Evolutionary conservation across 1,139 yeast genomes (phyloP).

Genomic region (Diutina scorzettiae): DNA sequence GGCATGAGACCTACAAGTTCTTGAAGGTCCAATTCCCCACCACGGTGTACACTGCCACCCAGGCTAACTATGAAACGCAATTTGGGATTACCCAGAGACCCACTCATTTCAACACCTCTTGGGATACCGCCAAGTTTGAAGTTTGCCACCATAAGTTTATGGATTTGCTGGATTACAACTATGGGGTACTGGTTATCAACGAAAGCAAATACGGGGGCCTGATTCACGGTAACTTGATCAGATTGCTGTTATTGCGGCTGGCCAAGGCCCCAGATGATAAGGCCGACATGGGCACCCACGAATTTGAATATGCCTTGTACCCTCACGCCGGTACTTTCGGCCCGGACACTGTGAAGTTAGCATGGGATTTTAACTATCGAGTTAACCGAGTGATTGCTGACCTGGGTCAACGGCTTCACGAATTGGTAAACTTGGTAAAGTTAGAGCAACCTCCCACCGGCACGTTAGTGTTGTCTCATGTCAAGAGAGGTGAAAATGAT

Average conservation of each 20-base stretch:
- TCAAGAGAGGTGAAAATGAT: slow-evolving; percentile 87
- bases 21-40: slow-evolving; percentile 94
- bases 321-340: slow-evolving; percentile 69
- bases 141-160: slow-evolving; percentile 92
- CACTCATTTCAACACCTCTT: slow-evolving; percentile 84
- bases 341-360: slow-evolving; percentile 57
- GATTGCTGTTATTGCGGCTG: slow-evolving; percentile 70
- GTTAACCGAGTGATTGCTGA: slow-evolving; percentile 8
- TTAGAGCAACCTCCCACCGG: slow-evolving; percentile 25
- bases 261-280: slow-evolving; percentile 86
- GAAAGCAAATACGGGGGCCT: slow-evolving; percentile 86
- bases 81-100: slow-evolving; percentile 87
- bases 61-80: slow-evolving; percentile 83
- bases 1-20: slow-evolving; percentile 85
- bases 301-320: slow-evolving; percentile 68
- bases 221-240: slow-evolving; percentile 79
- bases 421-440: neutral
- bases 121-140: slow-evolving; percentile 96
- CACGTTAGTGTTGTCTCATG: slow-evolving; percentile 57
- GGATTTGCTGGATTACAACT: slow-evolving; percentile 74
- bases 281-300: slow-evolving; percentile 89
- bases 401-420: neutral
- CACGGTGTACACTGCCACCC: slow-evolving; percentile 52
- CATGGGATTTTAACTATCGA: slow-evolving; percentile 63
- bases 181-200: slow-evolving; percentile 82